Evolutionary conservation across 495 filamentous ascomycete species (phyloP), one percentile per base, ranked within the genome.

Genomic region (Oleoguttula mirabilis): DNA sequence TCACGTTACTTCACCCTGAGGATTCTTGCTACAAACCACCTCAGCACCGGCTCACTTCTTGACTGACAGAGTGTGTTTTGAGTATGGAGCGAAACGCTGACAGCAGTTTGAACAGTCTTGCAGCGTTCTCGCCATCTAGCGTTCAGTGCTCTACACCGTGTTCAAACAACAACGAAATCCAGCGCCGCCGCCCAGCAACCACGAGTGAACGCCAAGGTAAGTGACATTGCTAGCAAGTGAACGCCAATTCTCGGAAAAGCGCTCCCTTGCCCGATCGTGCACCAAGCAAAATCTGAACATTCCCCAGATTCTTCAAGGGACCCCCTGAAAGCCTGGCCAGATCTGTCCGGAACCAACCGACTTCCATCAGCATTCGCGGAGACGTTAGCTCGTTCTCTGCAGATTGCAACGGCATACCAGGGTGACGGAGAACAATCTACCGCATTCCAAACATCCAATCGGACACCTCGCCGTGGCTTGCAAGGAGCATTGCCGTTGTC

Each of bases 331-430:
- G 39, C 34, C 38, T 21, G 41, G 40, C 39, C 33, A 43, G 35
- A 40, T 39, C 22, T 25, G 6, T 12, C 24, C 48, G 48, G 42
- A 21, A 40, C 47, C 21, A 32, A 36, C 41, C 25, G 25, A 28
- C 47, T 31, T 25, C 6, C 39, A 37, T 14, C 47, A 32, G 31
- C 43, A 47, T 50, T 39, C 36, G 60, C 46, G 57, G 60, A 61
- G 50, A 49, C 60, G 60, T 63, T 63, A 58, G 55, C 49, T 61
- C 60, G 59, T 60, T 58, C 55, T 63, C 55, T 61, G 55, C 60
- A 48, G 28, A 42, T 21, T 38, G 27, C 50, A 15, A 12, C 36
- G 43, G 43, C 42, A 51, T 44, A 45, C 43, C 41, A 47, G 38
- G 36, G 25, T 42, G 17, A 36, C 49, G 38, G 44, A 39, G 30